phyloP scores from a whole-genome alignment of 345 rosid species.

The Gossypium raimondii region DNA sequence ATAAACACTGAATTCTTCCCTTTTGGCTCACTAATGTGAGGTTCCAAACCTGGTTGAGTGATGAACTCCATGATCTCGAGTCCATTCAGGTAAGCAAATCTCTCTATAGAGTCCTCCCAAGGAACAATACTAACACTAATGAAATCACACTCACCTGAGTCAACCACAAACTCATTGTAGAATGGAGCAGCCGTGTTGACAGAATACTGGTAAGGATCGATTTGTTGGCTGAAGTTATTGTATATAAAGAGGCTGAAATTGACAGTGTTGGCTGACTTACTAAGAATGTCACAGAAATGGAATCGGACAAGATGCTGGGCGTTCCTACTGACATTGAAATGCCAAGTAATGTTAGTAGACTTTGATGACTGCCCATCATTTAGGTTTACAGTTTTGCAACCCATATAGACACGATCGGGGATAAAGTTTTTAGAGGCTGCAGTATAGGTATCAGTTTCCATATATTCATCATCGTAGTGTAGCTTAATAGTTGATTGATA shows the following conservation, averaged over 20 bases:
- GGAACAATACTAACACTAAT: slow-evolving; percentile 32
- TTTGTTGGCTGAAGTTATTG: slow-evolving; percentile 8
- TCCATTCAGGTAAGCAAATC: slow-evolving; percentile 43
- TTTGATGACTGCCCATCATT: neutral
- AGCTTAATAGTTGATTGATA: neutral
- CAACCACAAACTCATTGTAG: slow-evolving; percentile 35
- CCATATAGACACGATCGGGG: slow-evolving; percentile 40
- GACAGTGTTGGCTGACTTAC: neutral
- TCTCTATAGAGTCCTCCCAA: accelerated
- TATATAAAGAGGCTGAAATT: slow-evolving; percentile 37
- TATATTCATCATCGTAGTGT: neutral
- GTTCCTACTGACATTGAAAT: slow-evolving; percentile 36
- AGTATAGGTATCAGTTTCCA: neutral
- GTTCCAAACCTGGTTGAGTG: slow-evolving; percentile 10
- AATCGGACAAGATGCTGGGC: slow-evolving; percentile 38
- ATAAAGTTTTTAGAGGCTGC: slow-evolving; percentile 23
- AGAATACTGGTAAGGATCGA: slow-evolving; percentile 12
- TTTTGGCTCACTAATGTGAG: neutral
- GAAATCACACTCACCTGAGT: slow-evolving; percentile 38
- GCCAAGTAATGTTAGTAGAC: slow-evolving; percentile 40
- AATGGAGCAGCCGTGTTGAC: slow-evolving; percentile 24
- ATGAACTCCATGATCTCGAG: slow-evolving; percentile 50
- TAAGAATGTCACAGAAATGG: slow-evolving; percentile 52
- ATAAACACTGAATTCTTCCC: neutral
- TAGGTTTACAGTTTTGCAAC: slow-evolving; percentile 29